Evolutionary conservation across 2,329 filamentous ascomycete genomes (phyloP).

Genomic region (Emericellopsis cladophorae): DNA sequence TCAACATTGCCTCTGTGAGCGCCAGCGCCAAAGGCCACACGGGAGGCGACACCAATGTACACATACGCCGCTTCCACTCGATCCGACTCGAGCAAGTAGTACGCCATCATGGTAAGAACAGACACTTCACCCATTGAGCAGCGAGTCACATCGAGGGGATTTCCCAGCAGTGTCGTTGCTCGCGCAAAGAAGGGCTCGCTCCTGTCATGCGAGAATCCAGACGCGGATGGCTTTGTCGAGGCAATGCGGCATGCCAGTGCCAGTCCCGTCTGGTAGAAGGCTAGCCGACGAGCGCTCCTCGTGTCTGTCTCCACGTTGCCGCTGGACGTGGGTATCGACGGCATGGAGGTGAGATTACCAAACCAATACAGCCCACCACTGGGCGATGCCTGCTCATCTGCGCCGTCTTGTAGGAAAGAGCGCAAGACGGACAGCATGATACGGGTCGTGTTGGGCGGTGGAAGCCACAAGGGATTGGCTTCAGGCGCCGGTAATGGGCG

Average conservation of each 20-base stretch:
- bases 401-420: conserved; percentile 31
- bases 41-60: conserved; percentile 31
- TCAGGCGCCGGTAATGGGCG: conserved; percentile 21
- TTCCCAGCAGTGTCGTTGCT: conserved; percentile 29
- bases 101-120: conserved; percentile 30
- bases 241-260: conserved; percentile 22
- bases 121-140: conserved; percentile 28
- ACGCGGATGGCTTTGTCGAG: conserved; percentile 13
- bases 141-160: conserved; percentile 29
- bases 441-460: conserved; percentile 20
- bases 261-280: conserved; percentile 32
- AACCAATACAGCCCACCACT: conserved; percentile 37
- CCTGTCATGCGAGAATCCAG: conserved; percentile 1
- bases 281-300: conserved; percentile 22
- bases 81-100: conserved; percentile 36
- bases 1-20: conserved; percentile 28
- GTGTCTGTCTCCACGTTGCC: conserved; percentile 9
- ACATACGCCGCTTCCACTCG: conserved; percentile 34
- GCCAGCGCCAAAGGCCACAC: conserved; percentile 34
- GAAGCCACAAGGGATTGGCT: conserved; percentile 26
- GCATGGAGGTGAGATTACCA: conserved; percentile 23
- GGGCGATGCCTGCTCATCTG: conserved; percentile 7
- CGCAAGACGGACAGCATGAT: conserved; percentile 25
- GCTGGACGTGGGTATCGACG: conserved; percentile 11
- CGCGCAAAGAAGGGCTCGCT: conserved; percentile 29